A percentile compares a stretch with the other conserved stretches of the same genome.
Conservation (phyloP, 495 filamentous ascomycete genomes). For the Usnea hakonensis region DNA sequence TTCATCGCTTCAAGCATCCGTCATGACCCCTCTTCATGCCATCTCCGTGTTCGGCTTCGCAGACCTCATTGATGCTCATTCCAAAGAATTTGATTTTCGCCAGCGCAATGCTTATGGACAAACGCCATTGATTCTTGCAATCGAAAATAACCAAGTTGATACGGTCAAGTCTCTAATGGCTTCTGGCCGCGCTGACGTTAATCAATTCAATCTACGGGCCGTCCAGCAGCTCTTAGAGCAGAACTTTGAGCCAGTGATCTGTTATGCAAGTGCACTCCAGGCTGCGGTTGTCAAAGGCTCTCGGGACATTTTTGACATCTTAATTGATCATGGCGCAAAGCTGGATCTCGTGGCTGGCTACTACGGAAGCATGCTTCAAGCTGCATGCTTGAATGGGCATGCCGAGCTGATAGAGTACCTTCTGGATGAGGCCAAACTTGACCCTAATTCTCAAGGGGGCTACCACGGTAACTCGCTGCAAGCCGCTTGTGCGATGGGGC, state of each 20-base stretch:
- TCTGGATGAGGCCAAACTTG: not conserved
- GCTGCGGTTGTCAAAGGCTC: not conserved
- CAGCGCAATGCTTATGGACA: slow-evolving; percentile 11
- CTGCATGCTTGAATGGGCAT: not conserved
- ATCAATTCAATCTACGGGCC: slow-evolving; percentile 9
- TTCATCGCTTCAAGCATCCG: slow-evolving; percentile 8
- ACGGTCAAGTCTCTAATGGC: slow-evolving; percentile 3
- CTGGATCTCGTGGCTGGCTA: not conserved
- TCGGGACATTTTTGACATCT: not conserved
- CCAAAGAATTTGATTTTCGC: not conserved
- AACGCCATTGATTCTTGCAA: slow-evolving; percentile 7
- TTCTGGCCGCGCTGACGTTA: slow-evolving; percentile 4
- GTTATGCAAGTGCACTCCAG: not conserved
- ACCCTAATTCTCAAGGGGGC: slow-evolving; percentile 1
- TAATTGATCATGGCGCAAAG: not conserved
- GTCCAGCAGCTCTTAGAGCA: slow-evolving; percentile 9
- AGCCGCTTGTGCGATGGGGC: not conserved
- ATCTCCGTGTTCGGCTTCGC: slow-evolving; percentile 10
- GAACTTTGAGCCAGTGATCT: slow-evolving; percentile 1
- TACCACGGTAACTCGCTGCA: not conserved
- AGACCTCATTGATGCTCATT: slow-evolving; percentile 2
- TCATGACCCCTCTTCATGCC: slow-evolving; percentile 5
- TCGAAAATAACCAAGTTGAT: slow-evolving; percentile 8
- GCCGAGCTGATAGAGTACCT: not conserved
- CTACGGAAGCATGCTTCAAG: slow-evolving; percentile 1